phyloP scores from a whole-genome alignment of 495 filamentous ascomycete species.

The Aspergillus mulundensis region DNA sequence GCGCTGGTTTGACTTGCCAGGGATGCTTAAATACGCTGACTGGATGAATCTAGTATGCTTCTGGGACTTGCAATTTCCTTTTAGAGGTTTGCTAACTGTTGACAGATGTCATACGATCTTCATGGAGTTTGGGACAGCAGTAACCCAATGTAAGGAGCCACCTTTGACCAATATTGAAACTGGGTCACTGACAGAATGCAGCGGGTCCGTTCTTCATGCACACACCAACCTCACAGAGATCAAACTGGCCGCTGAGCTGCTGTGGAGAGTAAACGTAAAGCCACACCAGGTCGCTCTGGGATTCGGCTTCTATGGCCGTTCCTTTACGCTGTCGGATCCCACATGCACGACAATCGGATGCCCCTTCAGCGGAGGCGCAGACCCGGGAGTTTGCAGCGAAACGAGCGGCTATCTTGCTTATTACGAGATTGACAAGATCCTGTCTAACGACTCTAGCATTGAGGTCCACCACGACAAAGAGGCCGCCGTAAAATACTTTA shows the following conservation, averaged over 20 bases:
- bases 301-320: constrained; percentile 1
- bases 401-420: background rate
- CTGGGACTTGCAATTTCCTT: too few species aligned
- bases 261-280: background rate
- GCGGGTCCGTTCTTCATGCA: constrained; percentile 6
- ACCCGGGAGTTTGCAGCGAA: background rate
- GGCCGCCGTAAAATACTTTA: background rate
- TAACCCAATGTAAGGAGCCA: too few species aligned
- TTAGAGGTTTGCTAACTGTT: too few species aligned
- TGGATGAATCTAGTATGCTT: too few species aligned
- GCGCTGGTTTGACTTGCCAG: too few species aligned
- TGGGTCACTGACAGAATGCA: too few species aligned
- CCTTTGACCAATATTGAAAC: too few species aligned
- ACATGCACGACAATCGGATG: background rate
- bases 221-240: constrained; percentile 8
- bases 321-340: constrained; percentile 3
- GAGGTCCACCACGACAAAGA: background rate
- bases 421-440: background rate
- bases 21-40: too few species aligned
- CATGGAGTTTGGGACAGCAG: too few species aligned
- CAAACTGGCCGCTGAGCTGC: background rate
- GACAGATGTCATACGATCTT: too few species aligned
- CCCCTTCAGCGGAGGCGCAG: background rate
- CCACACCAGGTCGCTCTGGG: background rate
- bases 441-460: background rate